Evolutionary conservation across 1,284 basidiomycete genomes (phyloP).

Genomic region (Sanguinoderma infundibulare): DNA sequence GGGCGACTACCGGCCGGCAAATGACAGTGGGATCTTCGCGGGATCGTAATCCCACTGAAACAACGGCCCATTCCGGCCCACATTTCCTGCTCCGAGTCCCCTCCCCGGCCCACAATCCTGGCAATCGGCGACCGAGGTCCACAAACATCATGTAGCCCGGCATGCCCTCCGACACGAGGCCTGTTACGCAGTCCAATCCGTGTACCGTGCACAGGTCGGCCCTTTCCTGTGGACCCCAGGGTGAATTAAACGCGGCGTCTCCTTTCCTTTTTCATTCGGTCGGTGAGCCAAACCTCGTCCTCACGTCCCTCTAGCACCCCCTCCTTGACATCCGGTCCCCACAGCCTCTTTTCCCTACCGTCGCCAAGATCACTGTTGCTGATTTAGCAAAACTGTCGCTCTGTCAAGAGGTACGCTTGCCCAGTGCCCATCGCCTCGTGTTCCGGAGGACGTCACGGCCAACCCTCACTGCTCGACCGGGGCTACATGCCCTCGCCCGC

Average conservation of each 20-base stretch:
- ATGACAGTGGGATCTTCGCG: conserved; percentile 24
- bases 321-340: conserved; percentile 19
- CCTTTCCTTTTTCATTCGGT: conserved; percentile 16
- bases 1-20: conserved; percentile 27
- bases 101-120: conserved; percentile 12
- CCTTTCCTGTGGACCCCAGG: conserved; percentile 10
- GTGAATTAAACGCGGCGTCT: conserved; percentile 24
- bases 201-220: conserved; percentile 13
- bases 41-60: conserved; percentile 15
- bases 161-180: conserved; percentile 23
- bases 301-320: conserved; percentile 18
- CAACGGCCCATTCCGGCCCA: conserved; percentile 14
- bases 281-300: conserved; percentile 15
- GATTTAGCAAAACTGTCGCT: conserved; percentile 17
- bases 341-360: conserved; percentile 19
- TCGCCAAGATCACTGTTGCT: conserved; percentile 8
- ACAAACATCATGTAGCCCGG: conserved; percentile 21
- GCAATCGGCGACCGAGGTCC: conserved; percentile 15
- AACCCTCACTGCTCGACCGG: conserved; percentile 10
- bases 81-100: conserved; percentile 12
- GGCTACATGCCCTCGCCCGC: conserved; percentile 21
- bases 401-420: conserved; percentile 21
- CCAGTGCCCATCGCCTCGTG: conserved; percentile 29
- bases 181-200: conserved; percentile 16
- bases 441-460: conserved; percentile 15